Evolutionary conservation across 352 stramenopile genomes (phyloP), one percentile per base, ranked within the genome.

Genomic region (Pythium diclinum): DNA sequence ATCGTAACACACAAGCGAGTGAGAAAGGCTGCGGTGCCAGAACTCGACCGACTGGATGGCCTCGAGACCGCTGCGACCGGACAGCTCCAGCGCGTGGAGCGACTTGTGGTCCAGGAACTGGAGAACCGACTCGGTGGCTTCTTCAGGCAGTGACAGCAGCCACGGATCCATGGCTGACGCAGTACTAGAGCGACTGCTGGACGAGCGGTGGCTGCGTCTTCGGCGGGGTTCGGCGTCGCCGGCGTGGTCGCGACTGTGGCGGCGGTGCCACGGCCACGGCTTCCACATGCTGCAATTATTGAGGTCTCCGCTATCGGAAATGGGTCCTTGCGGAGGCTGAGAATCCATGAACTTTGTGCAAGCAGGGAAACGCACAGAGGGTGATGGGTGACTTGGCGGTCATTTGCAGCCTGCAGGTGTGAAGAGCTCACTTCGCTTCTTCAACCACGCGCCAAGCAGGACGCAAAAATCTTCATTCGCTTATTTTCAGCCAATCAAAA

Each of bases 61-160:
- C 2, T 61, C 33, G 38, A 34, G 40, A 23, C 44, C 32, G 23
- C 62, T 56, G 7, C 34, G 62, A 36, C 56, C 63, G 19, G 62
- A 51, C 2, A 63, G 33, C 38, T 69, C 62, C 4, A 63, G 34
- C 47, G 55, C 62, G 47, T 69, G 62, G 33, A 64, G 56, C 19
- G 62, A 59, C 6, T n/a, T 21, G 38, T 69, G 62, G 56, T 69
- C 62, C 17, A 69, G 48, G 2, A 42, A 42, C 47, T 33, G 30
- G 25, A 69, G n/a, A 5, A 69, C 25, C 21, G 13, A n/a, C 19
- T 49, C 34, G 1, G 59, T 19, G 1, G 55, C 55, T 40, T 60
- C 62, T 4, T 32, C 36, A 13, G 62, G 55, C 14, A 68, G 42
- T 19, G 7, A 4, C 54, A 63, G 33, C 28, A 68, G 36, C 54